A percentile compares a stretch with the other conserved stretches of the same genome.
These are phyloP conservation scores for Microcera coccophila DNA, from an alignment of 2,329 filamentous ascomycete species.

Conservation along the genomic window DNA sequence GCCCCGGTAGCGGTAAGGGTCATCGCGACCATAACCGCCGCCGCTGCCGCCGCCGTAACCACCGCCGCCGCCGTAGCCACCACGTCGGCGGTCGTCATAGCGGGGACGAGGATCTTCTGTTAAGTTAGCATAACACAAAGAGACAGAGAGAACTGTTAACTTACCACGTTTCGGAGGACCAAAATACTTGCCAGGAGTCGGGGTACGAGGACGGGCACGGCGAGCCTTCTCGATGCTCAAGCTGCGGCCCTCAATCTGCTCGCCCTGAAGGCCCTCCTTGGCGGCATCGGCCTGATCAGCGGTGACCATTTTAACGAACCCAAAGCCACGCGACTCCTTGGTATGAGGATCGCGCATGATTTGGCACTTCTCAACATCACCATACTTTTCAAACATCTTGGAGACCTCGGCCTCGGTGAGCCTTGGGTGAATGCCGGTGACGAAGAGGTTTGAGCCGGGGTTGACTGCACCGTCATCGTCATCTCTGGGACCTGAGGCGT, in stretches of 20 bases:
- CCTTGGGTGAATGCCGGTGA: slow-evolving; percentile 94
- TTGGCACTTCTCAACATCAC: slow-evolving; percentile 97
- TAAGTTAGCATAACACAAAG: slow-evolving; percentile 8
- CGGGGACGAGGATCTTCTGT: slow-evolving; percentile 38
- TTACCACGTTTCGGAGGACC: slow-evolving; percentile 95
- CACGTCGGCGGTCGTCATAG: slow-evolving; percentile 61
- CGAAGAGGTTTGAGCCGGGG: slow-evolving; percentile 96
- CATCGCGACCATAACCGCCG: slow-evolving; percentile 48
- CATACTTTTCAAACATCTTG: slow-evolving; percentile 97
- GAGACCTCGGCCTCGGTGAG: slow-evolving; percentile 86
- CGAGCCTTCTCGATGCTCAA: slow-evolving; percentile 99
- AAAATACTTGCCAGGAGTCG: slow-evolving; percentile 98
- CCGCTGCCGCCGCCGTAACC: slow-evolving; percentile 51
- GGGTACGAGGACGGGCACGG: slow-evolving; percentile 88
- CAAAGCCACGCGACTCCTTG: slow-evolving; percentile 97
- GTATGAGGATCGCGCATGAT: slow-evolving; percentile 99
- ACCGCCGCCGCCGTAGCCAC: slow-evolving; percentile 49
- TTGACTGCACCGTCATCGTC: slow-evolving; percentile 82
- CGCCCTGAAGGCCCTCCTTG: slow-evolving; percentile 92
- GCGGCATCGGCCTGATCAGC: slow-evolving; percentile 93
- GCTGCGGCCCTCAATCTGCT: slow-evolving; percentile 90
- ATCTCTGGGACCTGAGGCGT: slow-evolving; percentile 47
- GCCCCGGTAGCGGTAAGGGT: slow-evolving; percentile 55
- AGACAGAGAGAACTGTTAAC: slow-evolving; percentile 29
- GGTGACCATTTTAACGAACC: slow-evolving; percentile 98